Evolutionary conservation across 148 eudicot genomes (phyloP), one percentile per base, ranked within the genome.

Genomic region (Camellia granthamiana): DNA sequence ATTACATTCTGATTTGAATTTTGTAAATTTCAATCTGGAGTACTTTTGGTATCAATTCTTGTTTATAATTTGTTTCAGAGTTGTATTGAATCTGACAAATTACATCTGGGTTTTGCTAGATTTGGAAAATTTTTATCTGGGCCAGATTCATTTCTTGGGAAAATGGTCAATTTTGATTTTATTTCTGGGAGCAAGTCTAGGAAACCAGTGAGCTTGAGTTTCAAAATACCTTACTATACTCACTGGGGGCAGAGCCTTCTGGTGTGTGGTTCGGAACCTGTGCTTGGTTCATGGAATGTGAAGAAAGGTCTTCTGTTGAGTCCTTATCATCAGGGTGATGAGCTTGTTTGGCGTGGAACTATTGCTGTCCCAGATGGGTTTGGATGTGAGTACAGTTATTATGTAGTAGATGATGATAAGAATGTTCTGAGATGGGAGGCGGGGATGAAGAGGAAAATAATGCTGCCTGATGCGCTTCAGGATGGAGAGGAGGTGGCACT

Each of bases 171-270:
- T 81, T 76, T 87, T 81, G 91, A 88, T 42, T 77, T 90, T 84
- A 79, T 88, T 77, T 78, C 89, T 16, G 84, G 82, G 80, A 86
- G 68, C 61, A 82, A 87, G 81, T 79, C 85, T 10, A 23, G 77
- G 59, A 91, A 82, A 81, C 87, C 91, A 23, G 91, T 90, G 84
- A 86, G 77, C 58, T 71, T 92, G 78, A 88, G 86, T 68, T 95
- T 95, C 87, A 88, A 89, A 79, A 89, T 93, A 76, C 98, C 98
- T 16, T 95, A 95, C 72, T 90, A 76, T 56, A 95, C 99, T 74
- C 92, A 92, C 4, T 95, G 99, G 99, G 99, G 99, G 7, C 97
- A 95, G 81, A 89, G 88, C 79, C 79, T 95, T 51, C 86, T 93
- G 38, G 94, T 95, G 52, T 93, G 94, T 84, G 99, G 99, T 61